Evolutionary conservation across 495 filamentous ascomycete genomes (phyloP).

Genomic region (Penicillium bialowiezense): DNA sequence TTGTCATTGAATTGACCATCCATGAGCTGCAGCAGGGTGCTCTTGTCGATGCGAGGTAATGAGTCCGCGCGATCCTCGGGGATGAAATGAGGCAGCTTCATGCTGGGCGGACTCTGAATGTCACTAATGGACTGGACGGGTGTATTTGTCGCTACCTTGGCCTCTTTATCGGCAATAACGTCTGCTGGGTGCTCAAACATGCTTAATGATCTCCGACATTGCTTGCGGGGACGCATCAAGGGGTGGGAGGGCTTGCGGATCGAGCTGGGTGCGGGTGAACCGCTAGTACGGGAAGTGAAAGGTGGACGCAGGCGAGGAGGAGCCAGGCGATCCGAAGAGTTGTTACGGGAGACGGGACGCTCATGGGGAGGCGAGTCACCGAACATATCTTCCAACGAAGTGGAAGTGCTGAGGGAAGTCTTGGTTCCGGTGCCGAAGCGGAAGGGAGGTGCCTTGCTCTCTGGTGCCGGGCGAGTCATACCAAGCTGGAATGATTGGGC

Average conservation of each 20-base stretch:
- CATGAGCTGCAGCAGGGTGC: constrained; percentile 78
- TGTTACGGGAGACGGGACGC: constrained; percentile 34
- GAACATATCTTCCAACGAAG: constrained; percentile 77
- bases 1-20: constrained; percentile 74
- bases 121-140: constrained; percentile 73
- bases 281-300: constrained; percentile 58
- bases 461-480: constrained; percentile 36
- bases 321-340: constrained; percentile 31
- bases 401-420: constrained; percentile 51
- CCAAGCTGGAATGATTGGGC: constrained; percentile 41
- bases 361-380: constrained; percentile 74
- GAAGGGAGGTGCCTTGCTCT: constrained; percentile 69
- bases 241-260: constrained; percentile 70
- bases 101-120: constrained; percentile 64
- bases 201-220: constrained; percentile 85
- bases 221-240: constrained; percentile 75
- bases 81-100: constrained; percentile 79
- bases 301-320: constrained; percentile 60
- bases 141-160: constrained; percentile 48
- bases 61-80: constrained; percentile 76
- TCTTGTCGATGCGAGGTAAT: constrained; percentile 80
- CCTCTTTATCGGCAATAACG: constrained; percentile 70
- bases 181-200: constrained; percentile 95
- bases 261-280: constrained; percentile 68
- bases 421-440: constrained; percentile 63